phyloP scores from a whole-genome alignment of 2,329 filamentous ascomycete genomes.

The Alternaria arbusti region DNA sequence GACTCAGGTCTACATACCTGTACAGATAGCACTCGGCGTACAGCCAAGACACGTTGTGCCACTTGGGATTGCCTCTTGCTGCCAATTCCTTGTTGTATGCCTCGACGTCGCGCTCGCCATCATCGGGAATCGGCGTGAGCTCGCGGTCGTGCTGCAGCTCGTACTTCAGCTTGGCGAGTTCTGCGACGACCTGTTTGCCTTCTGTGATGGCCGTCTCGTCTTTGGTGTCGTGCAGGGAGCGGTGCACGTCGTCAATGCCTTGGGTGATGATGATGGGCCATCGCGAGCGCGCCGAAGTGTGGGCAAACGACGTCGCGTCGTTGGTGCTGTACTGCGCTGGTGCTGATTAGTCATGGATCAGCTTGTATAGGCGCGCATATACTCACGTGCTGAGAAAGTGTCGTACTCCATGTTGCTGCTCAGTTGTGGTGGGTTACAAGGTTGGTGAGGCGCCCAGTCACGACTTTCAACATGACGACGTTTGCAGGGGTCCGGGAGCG shows the following conservation, averaged over 20 bases:
- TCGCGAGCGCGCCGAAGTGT: conserved; percentile 80
- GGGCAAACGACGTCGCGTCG: conserved; percentile 87
- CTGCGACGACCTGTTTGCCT: conserved; percentile 83
- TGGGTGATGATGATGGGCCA: conserved; percentile 96
- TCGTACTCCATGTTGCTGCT: conserved; percentile 27
- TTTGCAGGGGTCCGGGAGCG: neutral
- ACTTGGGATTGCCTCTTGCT: conserved; percentile 73
- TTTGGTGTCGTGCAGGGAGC: conserved; percentile 65
- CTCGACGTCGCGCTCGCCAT: conserved; percentile 76
- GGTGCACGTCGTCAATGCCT: conserved; percentile 93
- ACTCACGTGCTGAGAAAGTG: conserved; percentile 26
- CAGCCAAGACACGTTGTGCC: conserved; percentile 88
- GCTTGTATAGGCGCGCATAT: neutral
- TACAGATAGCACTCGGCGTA: conserved; percentile 95
- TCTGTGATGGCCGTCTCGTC: conserved; percentile 73
- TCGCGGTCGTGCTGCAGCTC: conserved; percentile 88
- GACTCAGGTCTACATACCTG: conserved; percentile 57
- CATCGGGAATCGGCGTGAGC: conserved; percentile 77
- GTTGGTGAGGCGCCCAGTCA: neutral
- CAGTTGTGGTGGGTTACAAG: neutral
- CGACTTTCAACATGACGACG: neutral
- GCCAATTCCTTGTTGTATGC: conserved; percentile 87
- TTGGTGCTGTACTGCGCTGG: conserved; percentile 78
- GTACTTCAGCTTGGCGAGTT: conserved; percentile 86
- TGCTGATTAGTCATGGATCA: neutral